Percentiles rank a stretch among this genome's conserved stretches.
Evolutionary conservation across 805 yeast genomes (phyloP).

Genomic region (Cyberlindnera mycetangii): DNA sequence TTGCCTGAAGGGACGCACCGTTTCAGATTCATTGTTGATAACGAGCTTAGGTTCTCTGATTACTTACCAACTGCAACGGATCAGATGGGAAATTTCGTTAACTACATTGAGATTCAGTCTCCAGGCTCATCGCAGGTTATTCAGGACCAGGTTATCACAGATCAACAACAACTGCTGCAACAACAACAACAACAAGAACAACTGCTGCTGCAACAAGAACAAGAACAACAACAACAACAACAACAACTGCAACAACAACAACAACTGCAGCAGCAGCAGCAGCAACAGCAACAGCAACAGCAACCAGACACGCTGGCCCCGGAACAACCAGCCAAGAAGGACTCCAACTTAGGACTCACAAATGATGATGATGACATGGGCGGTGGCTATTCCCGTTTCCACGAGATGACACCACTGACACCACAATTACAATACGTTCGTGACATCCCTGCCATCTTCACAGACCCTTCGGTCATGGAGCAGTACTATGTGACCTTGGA

Average conservation of each 20-base stretch:
- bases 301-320: too few relatives aligned
- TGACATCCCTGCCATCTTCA: slow-evolving; percentile 78
- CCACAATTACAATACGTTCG: slow-evolving; percentile 45
- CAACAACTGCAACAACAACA: slow-evolving; percentile 24
- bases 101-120: slow-evolving; percentile 71
- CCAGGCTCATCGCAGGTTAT: slow-evolving; percentile 37
- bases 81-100: slow-evolving; percentile 93
- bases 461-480: slow-evolving; percentile 85
- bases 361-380: slow-evolving; percentile 82
- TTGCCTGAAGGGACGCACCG: slow-evolving; percentile 91
- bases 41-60: slow-evolving; percentile 86
- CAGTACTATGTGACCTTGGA: slow-evolving; percentile 78
- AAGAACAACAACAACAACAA: too few relatives aligned
- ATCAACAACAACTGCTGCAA: slow-evolving; percentile 28
- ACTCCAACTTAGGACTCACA: slow-evolving; percentile 61
- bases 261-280: slow-evolving; percentile 27
- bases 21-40: slow-evolving; percentile 90
- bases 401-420: slow-evolving; percentile 47
- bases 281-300: slow-evolving; percentile 18
- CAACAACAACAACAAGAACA: slow-evolving; percentile 16
- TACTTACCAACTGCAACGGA: slow-evolving; percentile 95
- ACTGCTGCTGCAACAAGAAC: too few relatives aligned
- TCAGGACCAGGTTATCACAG: slow-evolving; percentile 15
- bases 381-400: slow-evolving; percentile 72
- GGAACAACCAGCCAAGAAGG: slow-evolving; percentile 30